Base-by-base conservation (phyloP, 2,329 filamentous ascomycete genomes). In the Calonectria hongkongensis region DNA sequence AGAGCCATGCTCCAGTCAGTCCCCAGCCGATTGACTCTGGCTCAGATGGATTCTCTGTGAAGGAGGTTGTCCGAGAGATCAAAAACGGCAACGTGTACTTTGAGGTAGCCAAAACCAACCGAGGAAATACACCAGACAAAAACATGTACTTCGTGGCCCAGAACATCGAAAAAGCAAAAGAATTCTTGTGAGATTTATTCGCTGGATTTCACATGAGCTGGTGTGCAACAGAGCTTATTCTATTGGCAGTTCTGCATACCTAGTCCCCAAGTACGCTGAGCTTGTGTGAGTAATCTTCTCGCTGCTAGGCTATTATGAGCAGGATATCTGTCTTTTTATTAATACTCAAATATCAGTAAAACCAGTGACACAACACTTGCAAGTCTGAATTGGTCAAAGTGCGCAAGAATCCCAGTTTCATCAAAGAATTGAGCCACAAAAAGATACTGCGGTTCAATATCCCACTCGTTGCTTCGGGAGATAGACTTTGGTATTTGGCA, bases 391-490 rank as follows among this genome's bases (percentile, higher is more conserved):
- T 66, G 2, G 72, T 74, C 60, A 74, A 58, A 15, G 47, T 25
- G 3, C 25, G 45, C 33, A 2, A 43, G n/a, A 73, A 74, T 1
- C 72, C 72, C 8, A 66, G 39, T 16, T 47, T 73, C 72, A 74
- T 70, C 16, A 74, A 15, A 21, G 72, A 67, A 15, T 74, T 74
- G n/a, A 74, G 63, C 72, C 72, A 74, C 70, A 60, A 63, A 16
- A 74, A 74, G 3, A 74, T 60, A 28, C 72, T 66, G 2, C 72
- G 66, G 15, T 45, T 43, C 45, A 74, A 27, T 12, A 74, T 64
- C 0, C 72, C 72, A 27, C 70, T 70, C 15, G 72, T 74, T 15
- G 48, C 60, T 16, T 74, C 72, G 1, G 72, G 72, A 0, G 72
- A 74, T 3, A 74, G 15, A n/a, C 70, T 25, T 1, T 21, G 70